These are phyloP conservation scores for Ophiostoma ulmi DNA, from an alignment of 2,329 filamentous ascomycete genomes.

Conservation along the genomic window DNA sequence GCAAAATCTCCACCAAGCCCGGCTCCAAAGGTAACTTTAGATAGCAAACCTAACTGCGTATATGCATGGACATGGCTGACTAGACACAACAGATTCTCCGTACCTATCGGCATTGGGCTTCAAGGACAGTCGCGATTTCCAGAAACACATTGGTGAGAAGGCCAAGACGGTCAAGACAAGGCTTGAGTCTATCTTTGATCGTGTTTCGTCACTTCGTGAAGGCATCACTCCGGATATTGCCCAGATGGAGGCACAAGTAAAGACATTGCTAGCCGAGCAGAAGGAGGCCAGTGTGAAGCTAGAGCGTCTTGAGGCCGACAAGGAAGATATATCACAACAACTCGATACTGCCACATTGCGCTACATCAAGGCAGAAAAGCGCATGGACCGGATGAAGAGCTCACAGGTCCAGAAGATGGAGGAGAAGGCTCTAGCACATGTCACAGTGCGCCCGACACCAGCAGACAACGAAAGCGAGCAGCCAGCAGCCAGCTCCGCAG, in stretches of 20 bases:
- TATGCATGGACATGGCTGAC: neutral
- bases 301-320: slow-evolving; percentile 70
- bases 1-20: slow-evolving; percentile 42
- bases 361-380: slow-evolving; percentile 94
- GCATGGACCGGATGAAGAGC: slow-evolving; percentile 83
- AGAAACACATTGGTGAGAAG: slow-evolving; percentile 72
- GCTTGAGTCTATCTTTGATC: slow-evolving; percentile 62
- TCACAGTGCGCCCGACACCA: slow-evolving; percentile 42
- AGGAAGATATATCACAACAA: slow-evolving; percentile 78
- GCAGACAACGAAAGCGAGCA: slow-evolving; percentile 49
- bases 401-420: slow-evolving; percentile 86
- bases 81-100: slow-evolving; percentile 41
- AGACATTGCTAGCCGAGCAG: slow-evolving; percentile 69
- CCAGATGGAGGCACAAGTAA: slow-evolving; percentile 69
- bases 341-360: slow-evolving; percentile 83
- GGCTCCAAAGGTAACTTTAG: slow-evolving; percentile 39
- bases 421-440: slow-evolving; percentile 74
- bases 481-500: slow-evolving; percentile 48
- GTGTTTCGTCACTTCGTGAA: slow-evolving; percentile 48
- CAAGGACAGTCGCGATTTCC: slow-evolving; percentile 65
- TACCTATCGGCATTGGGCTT: slow-evolving; percentile 58
- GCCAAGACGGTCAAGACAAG: slow-evolving; percentile 70
- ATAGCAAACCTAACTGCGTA: neutral
- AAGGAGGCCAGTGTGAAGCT: slow-evolving; percentile 75
- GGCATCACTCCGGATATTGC: slow-evolving; percentile 61